Evolutionary conservation across 2,329 filamentous ascomycete genomes (phyloP).

Genomic region (Xylariaceae sp.): DNA sequence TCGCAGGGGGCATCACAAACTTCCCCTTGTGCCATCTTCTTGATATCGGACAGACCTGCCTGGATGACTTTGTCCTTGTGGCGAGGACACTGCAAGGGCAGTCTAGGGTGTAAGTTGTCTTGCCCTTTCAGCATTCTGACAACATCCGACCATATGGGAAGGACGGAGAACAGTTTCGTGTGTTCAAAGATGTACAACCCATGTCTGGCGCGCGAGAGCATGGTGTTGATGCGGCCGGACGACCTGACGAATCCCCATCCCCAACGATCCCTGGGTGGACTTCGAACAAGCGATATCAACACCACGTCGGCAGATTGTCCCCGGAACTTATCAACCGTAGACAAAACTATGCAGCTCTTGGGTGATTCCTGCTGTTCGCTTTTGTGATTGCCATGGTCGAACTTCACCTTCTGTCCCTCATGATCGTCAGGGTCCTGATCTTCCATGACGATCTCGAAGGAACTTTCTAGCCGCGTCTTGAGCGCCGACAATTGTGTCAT

Average conservation of each 20-base stretch:
- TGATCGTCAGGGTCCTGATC: slow-evolving; percentile 58
- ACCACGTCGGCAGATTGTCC: slow-evolving; percentile 71
- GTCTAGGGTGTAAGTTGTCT: slow-evolving; percentile 39
- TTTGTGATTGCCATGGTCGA: slow-evolving; percentile 34
- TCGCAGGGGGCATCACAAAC: not conserved
- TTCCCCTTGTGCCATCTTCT: not conserved
- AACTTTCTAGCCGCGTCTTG: slow-evolving; percentile 38
- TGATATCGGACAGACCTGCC: slow-evolving; percentile 29
- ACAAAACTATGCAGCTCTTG: slow-evolving; percentile 47
- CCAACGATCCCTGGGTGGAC: slow-evolving; percentile 46
- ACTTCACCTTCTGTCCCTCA: not conserved
- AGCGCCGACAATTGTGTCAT: slow-evolving; percentile 52
- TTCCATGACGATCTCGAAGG: slow-evolving; percentile 58
- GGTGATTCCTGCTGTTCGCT: slow-evolving; percentile 32
- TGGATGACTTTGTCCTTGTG: slow-evolving; percentile 44
- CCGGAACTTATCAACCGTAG: slow-evolving; percentile 72
- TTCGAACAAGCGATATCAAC: slow-evolving; percentile 64
- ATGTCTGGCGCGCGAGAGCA: slow-evolving; percentile 61
- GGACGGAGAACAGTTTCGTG: slow-evolving; percentile 47
- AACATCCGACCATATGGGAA: slow-evolving; percentile 61
- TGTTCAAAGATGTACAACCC: slow-evolving; percentile 70
- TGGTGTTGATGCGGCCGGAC: slow-evolving; percentile 63
- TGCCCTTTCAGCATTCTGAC: slow-evolving; percentile 44
- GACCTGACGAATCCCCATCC: slow-evolving; percentile 62
- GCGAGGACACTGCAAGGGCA: slow-evolving; percentile 40